phyloP scores from a whole-genome alignment of 2,329 filamentous ascomycete genomes.

The Metarhizium guizhouense region DNA sequence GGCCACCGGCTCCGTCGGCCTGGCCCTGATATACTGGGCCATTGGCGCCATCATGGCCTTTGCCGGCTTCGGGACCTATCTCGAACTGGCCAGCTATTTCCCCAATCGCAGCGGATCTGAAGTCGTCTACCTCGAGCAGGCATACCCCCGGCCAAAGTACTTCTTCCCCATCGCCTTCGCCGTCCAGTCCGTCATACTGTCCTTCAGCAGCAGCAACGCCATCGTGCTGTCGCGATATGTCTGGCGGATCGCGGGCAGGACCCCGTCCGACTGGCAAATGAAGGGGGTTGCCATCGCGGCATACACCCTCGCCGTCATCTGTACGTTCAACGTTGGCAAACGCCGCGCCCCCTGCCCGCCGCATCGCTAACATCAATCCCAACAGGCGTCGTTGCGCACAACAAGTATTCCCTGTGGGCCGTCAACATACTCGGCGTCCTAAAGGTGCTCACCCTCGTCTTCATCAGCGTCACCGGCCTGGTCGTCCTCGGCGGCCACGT shows the following conservation, averaged over 20 bases:
- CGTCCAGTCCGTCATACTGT: slow-evolving; percentile 52
- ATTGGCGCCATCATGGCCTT: slow-evolving; percentile 51
- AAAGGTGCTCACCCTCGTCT: slow-evolving; percentile 54
- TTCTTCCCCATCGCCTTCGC: slow-evolving; percentile 58
- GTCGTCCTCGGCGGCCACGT: slow-evolving; percentile 43
- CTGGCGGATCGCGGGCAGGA: slow-evolving; percentile 40
- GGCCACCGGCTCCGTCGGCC: slow-evolving; percentile 52
- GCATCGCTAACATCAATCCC: background rate
- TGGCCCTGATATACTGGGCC: slow-evolving; percentile 55
- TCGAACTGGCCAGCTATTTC: slow-evolving; percentile 57
- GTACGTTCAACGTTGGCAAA: slow-evolving; percentile 25
- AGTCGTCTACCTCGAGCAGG: slow-evolving; percentile 61
- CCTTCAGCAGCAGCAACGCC: slow-evolving; percentile 57
- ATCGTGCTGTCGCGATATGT: slow-evolving; percentile 57
- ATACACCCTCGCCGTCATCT: slow-evolving; percentile 49
- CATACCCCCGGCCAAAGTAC: slow-evolving; percentile 54
- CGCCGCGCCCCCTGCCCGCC: background rate
- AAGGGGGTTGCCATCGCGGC: slow-evolving; percentile 58
- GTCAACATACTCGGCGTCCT: slow-evolving; percentile 48
- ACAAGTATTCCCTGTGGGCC: slow-evolving; percentile 45
- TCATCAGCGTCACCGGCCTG: slow-evolving; percentile 51
- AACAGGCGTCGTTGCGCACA: slow-evolving; percentile 37
- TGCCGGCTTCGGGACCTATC: slow-evolving; percentile 48
- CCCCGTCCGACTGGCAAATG: slow-evolving; percentile 50
- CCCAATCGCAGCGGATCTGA: slow-evolving; percentile 57